phyloP scores from a whole-genome alignment of 177 flowering plant species.

The Vitis hybrid region DNA sequence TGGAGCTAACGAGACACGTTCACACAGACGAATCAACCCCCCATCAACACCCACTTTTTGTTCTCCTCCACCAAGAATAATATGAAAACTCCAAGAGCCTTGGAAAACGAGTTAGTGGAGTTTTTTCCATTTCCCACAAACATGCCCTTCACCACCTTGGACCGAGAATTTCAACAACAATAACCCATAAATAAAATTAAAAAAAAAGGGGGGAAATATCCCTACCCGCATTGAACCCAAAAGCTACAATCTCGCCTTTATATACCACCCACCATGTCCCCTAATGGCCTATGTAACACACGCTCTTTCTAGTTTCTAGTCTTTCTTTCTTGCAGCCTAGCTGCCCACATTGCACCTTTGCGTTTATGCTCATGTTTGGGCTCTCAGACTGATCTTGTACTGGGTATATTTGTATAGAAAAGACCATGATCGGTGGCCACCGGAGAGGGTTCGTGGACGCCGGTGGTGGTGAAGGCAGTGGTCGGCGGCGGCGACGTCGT shows the following conservation, averaged over 20 bases:
- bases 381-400: background rate
- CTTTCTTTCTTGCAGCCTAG: background rate
- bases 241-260: constrained; percentile 47
- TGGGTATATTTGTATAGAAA: background rate
- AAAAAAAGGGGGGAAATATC: background rate
- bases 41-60: constrained; percentile 19
- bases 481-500: constrained; percentile 12
- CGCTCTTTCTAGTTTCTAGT: constrained; percentile 9
- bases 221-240: constrained; percentile 24
- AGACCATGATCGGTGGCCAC: constrained; percentile 3
- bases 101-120: constrained; percentile 57
- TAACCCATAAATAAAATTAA: background rate
- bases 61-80: constrained; percentile 21
- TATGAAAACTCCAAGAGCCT: constrained; percentile 46
- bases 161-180: constrained; percentile 24
- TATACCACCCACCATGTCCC: constrained; percentile 40
- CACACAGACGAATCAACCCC: background rate
- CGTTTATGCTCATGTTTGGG: background rate
- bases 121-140: constrained; percentile 52
- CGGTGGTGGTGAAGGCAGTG: constrained; percentile 12
- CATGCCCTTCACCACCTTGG: constrained; percentile 44
- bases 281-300: constrained; percentile 12
- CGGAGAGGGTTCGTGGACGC: constrained; percentile 6
- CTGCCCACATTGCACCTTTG: background rate
- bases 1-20: constrained; percentile 6